Evolutionary conservation across 2,329 filamentous ascomycete genomes (phyloP).

Genomic region (Diplodia corticola): DNA sequence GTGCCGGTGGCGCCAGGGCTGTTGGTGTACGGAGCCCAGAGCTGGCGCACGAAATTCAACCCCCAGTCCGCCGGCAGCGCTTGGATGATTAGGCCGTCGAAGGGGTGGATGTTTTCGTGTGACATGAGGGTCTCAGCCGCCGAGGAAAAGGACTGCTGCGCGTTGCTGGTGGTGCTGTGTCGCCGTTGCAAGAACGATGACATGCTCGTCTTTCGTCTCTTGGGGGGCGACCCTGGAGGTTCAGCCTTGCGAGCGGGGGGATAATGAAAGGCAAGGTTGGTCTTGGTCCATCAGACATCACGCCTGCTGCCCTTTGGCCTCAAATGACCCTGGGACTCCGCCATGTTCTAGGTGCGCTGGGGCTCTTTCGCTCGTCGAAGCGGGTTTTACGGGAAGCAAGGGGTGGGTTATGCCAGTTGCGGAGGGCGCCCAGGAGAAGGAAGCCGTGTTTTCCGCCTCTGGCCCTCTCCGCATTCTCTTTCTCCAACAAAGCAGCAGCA

Average conservation of each 20-base stretch:
- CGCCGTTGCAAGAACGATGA: not conserved
- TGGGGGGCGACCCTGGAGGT: not conserved
- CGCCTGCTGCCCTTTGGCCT: not conserved
- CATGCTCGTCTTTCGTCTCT: not conserved
- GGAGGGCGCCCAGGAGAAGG: not conserved
- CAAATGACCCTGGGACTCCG: not conserved
- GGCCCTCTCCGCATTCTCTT: not conserved
- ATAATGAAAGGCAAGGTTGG: not conserved
- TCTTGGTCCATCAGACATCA: not conserved
- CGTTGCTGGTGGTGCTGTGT: not conserved
- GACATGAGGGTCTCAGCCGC: constrained; percentile 10
- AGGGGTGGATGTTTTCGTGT: not conserved
- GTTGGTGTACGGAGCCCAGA: not conserved
- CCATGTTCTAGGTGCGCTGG: not conserved
- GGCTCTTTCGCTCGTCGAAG: not conserved
- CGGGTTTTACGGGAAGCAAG: not conserved
- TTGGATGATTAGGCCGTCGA: constrained; percentile 8
- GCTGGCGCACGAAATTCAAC: not conserved
- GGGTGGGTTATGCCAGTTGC: not conserved
- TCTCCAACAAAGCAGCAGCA: not conserved
- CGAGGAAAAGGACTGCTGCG: not conserved
- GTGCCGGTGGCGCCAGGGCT: not conserved
- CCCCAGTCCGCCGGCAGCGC: not conserved
- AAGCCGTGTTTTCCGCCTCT: not conserved
- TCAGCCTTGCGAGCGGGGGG: not conserved